Evolutionary conservation across 208 protist species (phyloP).

Genomic region (Strigomonas culicis): DNA sequence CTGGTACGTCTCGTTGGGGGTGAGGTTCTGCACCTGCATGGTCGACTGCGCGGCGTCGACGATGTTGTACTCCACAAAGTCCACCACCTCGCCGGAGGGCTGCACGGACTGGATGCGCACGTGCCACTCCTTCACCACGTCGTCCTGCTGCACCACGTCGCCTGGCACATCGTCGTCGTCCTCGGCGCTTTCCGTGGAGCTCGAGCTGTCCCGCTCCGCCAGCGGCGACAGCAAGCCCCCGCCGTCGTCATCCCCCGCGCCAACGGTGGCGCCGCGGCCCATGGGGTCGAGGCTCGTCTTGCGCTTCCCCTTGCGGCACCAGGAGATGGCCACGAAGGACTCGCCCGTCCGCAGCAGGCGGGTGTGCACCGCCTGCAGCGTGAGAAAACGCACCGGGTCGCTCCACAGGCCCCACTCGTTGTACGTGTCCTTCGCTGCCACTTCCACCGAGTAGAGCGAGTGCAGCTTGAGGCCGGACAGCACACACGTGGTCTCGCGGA

Average conservation of each 20-base stretch:
- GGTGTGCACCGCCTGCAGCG: slow-evolving; percentile 64
- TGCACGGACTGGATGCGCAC: slow-evolving; percentile 53
- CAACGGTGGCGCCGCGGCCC: no score
- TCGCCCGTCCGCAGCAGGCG: slow-evolving; percentile 65
- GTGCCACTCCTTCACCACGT: slow-evolving; percentile 79
- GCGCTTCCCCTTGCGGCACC: slow-evolving; percentile 44
- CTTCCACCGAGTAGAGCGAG: slow-evolving; percentile 80
- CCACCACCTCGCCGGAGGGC: slow-evolving; percentile 2
- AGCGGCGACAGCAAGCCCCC: neutral
- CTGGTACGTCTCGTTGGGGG: slow-evolving; percentile 66
- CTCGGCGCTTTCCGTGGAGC: neutral
- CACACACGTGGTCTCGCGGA: slow-evolving; percentile 57
- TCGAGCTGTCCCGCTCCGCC: neutral
- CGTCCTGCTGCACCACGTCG: slow-evolving; percentile 52
- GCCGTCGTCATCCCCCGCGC: no score
- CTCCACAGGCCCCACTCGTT: slow-evolving; percentile 91
- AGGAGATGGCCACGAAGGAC: slow-evolving; percentile 79
- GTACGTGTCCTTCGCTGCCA: slow-evolving; percentile 89
- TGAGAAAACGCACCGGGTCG: slow-evolving; percentile 70
- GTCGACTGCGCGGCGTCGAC: slow-evolving; percentile 32
- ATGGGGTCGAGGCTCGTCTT: neutral
- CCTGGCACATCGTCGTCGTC: slow-evolving; percentile 16
- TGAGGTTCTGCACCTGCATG: slow-evolving; percentile 51
- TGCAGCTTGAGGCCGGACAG: slow-evolving; percentile 59
- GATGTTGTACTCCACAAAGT: slow-evolving; percentile 3